Percentiles rank a stretch among this genome's conserved stretches.
phyloP scores from a whole-genome alignment of 495 filamentous ascomycete genomes.

The Penicillium herquei region DNA sequence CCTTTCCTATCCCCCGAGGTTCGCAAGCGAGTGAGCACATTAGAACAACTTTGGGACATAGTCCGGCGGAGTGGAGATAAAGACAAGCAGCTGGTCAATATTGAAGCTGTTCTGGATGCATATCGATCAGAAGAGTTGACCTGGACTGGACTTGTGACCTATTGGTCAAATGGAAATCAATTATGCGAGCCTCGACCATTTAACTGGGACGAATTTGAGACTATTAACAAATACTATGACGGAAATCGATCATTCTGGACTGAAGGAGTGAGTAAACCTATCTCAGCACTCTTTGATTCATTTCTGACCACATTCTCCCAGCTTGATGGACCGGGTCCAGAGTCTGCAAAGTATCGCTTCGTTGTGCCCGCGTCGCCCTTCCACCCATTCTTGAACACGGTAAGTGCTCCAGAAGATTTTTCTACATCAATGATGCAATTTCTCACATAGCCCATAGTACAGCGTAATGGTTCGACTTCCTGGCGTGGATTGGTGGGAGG shows the following conservation, averaged over 20 bases:
- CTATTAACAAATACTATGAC: background rate
- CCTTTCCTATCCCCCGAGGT: background rate
- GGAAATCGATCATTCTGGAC: background rate
- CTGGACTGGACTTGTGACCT: constrained; percentile 2
- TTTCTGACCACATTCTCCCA: background rate
- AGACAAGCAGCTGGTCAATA: background rate
- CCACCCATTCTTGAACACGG: background rate
- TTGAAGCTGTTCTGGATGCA: background rate
- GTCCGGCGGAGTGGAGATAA: background rate
- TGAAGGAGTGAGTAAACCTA: background rate
- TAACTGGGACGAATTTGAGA: constrained; percentile 3
- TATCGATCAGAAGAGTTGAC: background rate
- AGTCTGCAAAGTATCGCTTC: background rate
- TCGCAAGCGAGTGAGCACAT: background rate
- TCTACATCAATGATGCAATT: background rate
- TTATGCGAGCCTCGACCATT: background rate
- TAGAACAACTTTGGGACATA: background rate
- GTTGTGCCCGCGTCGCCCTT: background rate
- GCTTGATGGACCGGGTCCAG: background rate
- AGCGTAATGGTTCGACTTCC: background rate
- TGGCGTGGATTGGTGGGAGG: background rate
- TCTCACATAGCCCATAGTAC: background rate
- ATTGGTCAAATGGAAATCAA: background rate
- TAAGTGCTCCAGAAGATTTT: background rate
- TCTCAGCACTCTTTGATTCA: background rate